Percentiles rank a stretch among this genome's conserved stretches.
Evolutionary conservation across 2,329 filamentous ascomycete genomes (phyloP).

Genomic region (Stagonosporopsis vannaccii): DNA sequence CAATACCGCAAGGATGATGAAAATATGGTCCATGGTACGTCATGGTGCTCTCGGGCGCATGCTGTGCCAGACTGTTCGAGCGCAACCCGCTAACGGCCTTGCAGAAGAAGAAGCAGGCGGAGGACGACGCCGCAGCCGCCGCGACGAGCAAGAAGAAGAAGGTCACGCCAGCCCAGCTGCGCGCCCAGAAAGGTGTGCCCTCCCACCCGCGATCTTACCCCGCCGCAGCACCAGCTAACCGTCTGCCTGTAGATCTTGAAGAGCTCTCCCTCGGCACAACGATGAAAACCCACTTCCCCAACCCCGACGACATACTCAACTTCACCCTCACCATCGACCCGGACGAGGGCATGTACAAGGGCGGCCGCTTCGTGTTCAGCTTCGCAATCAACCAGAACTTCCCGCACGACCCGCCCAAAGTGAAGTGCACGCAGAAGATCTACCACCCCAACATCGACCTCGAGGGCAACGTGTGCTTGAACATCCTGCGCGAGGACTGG

Average conservation of each 20-base stretch:
- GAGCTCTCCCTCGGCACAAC: slow-evolving; percentile 80
- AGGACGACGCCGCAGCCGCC: slow-evolving; percentile 86
- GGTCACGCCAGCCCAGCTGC: slow-evolving; percentile 92
- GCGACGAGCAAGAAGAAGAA: slow-evolving; percentile 93
- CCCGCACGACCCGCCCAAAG: slow-evolving; percentile 96
- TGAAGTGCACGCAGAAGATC: slow-evolving; percentile 96
- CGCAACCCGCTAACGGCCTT: slow-evolving; percentile 30
- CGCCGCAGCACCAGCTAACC: background rate
- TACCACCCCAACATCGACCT: slow-evolving; percentile 99
- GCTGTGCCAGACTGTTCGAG: background rate
- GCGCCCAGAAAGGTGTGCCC: slow-evolving; percentile 86
- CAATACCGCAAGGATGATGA: slow-evolving; percentile 77
- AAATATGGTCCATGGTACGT: slow-evolving; percentile 98
- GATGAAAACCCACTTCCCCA: slow-evolving; percentile 82
- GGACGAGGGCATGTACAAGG: slow-evolving; percentile 89
- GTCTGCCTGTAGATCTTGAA: slow-evolving; percentile 68
- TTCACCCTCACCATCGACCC: slow-evolving; percentile 83
- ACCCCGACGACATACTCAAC: slow-evolving; percentile 85
- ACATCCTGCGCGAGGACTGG: slow-evolving; percentile 98
- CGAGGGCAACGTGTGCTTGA: slow-evolving; percentile 96
- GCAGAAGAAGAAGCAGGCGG: slow-evolving; percentile 90
- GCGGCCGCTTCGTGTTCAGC: slow-evolving; percentile 84
- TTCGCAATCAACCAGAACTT: slow-evolving; percentile 95
- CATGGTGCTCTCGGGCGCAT: background rate
- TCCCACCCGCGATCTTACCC: no score